phyloP scores from a whole-genome alignment of 805 yeast species.

The Saccharomycopsis oosterbeekiorum region DNA sequence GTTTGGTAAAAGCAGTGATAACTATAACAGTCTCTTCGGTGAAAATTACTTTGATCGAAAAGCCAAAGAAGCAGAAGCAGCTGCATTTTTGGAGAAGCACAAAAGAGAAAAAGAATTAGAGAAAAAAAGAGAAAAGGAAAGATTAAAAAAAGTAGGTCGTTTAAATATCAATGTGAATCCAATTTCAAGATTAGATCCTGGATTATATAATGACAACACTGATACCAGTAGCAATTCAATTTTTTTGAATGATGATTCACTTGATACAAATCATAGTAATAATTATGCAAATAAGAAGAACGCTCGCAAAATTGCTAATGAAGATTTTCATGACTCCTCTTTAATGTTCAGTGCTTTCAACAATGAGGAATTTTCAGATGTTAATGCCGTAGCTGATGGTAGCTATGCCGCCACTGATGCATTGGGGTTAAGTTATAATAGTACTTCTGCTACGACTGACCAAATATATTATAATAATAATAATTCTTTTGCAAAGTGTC shows the following conservation, averaged over 20 bases:
- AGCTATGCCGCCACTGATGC: background rate
- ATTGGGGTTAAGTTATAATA: background rate
- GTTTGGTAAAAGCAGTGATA: conserved; percentile 10
- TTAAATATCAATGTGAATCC: conserved; percentile 6
- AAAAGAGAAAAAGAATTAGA: conserved; percentile 2
- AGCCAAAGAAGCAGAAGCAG: conserved; percentile 2
- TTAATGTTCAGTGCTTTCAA: background rate
- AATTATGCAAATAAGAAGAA: background rate
- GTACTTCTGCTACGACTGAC: background rate
- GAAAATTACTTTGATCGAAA: conserved; percentile 14
- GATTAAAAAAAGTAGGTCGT: conserved; percentile 1
- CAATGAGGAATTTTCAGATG: background rate
- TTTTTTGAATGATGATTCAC: background rate
- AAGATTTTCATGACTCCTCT: background rate
- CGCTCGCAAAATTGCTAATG: background rate
- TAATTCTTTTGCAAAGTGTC: background rate
- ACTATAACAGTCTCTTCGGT: conserved; percentile 14
- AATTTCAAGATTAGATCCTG: conserved; percentile 17
- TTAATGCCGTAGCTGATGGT: background rate
- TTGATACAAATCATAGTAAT: background rate
- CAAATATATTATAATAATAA: background rate
- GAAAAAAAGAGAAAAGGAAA: conserved; percentile 1
- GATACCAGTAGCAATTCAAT: conserved; percentile 8
- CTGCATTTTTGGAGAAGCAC: background rate
- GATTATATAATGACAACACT: conserved; percentile 15